These are phyloP conservation scores for Physcia stellaris DNA, from an alignment of 495 filamentous ascomycete genomes.

Conservation along the genomic window DNA sequence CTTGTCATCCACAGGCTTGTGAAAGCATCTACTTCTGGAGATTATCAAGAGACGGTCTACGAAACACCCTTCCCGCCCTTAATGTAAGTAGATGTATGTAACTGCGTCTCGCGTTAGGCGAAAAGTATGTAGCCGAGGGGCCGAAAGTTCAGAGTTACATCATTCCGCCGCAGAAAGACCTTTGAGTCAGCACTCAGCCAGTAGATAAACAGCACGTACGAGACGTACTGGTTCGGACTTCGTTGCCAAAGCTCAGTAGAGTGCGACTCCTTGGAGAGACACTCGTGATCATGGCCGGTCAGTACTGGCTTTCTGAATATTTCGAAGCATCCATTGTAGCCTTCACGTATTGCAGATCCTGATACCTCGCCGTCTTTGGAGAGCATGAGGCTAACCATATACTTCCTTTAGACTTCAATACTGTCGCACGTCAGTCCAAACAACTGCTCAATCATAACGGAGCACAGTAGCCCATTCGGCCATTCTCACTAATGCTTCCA, in stretches of 20 bases:
- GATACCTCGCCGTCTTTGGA: background rate
- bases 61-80: no score
- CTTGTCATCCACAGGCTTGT: no score
- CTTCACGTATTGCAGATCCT: background rate
- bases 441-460: background rate
- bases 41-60: no score
- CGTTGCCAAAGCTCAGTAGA: no score
- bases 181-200: no score
- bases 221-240: no score
- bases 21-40: no score
- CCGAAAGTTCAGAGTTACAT: background rate
- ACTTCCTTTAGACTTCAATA: slow-evolving; percentile 31
- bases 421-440: slow-evolving; percentile 39
- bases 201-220: no score
- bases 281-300: slow-evolving; percentile 7
- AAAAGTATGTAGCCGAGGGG: background rate
- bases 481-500: no score
- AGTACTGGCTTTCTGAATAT: background rate
- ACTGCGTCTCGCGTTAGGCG: background rate
- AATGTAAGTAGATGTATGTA: no score
- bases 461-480: background rate
- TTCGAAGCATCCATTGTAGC: background rate
- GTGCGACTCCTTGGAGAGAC: background rate
- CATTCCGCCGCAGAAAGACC: background rate
- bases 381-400: slow-evolving; percentile 7